Base-by-base conservation (phyloP, 208 protist species). In the Novymonas esmeraldas region DNA sequence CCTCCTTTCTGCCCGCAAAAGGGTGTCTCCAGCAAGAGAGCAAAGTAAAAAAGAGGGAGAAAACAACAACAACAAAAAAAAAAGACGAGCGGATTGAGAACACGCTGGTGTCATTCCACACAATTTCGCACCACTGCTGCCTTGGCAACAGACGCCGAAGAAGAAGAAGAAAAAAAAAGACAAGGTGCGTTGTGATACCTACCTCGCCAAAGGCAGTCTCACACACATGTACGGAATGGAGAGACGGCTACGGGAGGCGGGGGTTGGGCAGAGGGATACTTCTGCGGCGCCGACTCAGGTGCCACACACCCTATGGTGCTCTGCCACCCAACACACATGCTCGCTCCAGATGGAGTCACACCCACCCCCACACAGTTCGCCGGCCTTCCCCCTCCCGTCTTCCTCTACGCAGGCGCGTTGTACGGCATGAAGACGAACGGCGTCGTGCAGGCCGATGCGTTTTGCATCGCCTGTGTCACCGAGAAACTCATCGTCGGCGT, bases 381-480 rank as follows among this genome's bases (percentile, higher is more conserved):
- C 33, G 33, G 18, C 2, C 10, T 18, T 6, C 9, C 10, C 20
- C 20, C 24, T 58, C 20, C 2, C 4, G 18, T 13, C 22, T 28
- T 24, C 7, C 9, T 58, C 2, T 9, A 46, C 16, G 13, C 2
- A 4, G 33, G 44, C 3, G 34, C 10, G 3, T 18, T 69, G 55
- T 64, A 64, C 18, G 38, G 61, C 70, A 64, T 29, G 50, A 44
- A 67, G 5, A 75, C 54, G 42, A 75, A 38, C 60, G 61, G 55
- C 22, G 55, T 14, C 13, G 48, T 48, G 10, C n/a, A n/a, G n/a
- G 28, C 5, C 2, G 29, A 4, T 28, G 26, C 18, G 51, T 18
- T 13, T 2, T 3, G 44, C 14, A 26, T 31, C 10, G 59, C 29
- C 38, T 63, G 70, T 55, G 29, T 63, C 36, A 58, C 62, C 51